These are phyloP conservation scores for Thalassiosira delicatula DNA, from an alignment of 352 stramenopile species.

Conservation along the genomic window DNA sequence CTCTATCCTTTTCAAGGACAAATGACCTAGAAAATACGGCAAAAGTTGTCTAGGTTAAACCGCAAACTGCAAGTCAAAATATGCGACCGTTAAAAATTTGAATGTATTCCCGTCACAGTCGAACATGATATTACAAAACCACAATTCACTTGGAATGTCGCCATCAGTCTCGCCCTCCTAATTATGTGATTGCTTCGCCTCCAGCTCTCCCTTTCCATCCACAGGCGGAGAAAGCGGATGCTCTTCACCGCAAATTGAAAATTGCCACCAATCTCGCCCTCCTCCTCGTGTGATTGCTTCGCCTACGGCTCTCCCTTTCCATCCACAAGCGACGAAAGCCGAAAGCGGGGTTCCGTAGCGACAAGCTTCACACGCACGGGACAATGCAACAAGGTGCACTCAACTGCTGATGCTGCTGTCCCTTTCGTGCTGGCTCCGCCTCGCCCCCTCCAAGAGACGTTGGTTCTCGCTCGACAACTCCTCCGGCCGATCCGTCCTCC, in stretches of 20 bases:
- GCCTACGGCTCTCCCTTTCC: not conserved
- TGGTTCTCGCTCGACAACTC: constrained; percentile 48
- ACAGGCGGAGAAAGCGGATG: too few relatives aligned
- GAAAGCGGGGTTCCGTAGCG: constrained; percentile 8
- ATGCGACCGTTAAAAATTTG: not conserved
- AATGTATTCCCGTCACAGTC: not conserved
- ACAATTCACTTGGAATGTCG: too few relatives aligned
- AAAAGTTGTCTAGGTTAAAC: too few relatives aligned
- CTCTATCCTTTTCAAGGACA: too few relatives aligned
- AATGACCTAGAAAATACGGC: too few relatives aligned
- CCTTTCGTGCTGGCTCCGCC: constrained; percentile 53
- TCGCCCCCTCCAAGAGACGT: constrained; percentile 48
- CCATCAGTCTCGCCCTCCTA: constrained; percentile 37
- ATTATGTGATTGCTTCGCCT: constrained; percentile 17
- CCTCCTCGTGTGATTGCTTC: constrained; percentile 25
- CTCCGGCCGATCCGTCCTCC: constrained; percentile 45
- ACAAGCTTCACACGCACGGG: not conserved
- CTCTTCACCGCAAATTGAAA: not conserved
- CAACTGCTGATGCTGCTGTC: constrained; percentile 59
- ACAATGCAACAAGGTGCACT: constrained; percentile 29
- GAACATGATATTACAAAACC: not conserved
- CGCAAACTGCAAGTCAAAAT: too few relatives aligned
- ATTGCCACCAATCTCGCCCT: constrained; percentile 44
- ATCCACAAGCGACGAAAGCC: not conserved
- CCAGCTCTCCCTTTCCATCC: constrained; percentile 2